Percentiles rank a stretch among this genome's conserved stretches.
Evolutionary conservation across 202 grass and related monocot genomes (phyloP).

Genomic region (Miscanthus sacchariflorus): DNA sequence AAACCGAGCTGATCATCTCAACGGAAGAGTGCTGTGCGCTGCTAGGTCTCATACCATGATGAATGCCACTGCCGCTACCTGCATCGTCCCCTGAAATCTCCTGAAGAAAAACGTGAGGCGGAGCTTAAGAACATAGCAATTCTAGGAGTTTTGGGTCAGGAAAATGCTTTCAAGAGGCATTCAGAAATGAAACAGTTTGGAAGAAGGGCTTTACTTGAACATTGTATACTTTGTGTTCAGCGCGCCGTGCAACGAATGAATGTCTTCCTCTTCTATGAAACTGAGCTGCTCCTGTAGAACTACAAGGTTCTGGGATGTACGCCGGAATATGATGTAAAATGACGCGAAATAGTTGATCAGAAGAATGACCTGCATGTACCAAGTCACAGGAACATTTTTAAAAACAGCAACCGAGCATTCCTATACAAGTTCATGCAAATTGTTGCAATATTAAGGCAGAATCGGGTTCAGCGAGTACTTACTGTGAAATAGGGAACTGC

Average conservation of each 20-base stretch:
- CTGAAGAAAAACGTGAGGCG: slow-evolving; percentile 40
- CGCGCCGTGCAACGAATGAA: slow-evolving; percentile 74
- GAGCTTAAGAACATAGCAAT: slow-evolving; percentile 12
- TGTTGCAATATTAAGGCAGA: background rate
- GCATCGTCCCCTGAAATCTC: slow-evolving; percentile 98
- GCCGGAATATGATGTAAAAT: slow-evolving; percentile 82
- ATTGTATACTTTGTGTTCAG: slow-evolving; percentile 92
- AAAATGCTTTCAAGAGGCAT: background rate
- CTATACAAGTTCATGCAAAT: background rate
- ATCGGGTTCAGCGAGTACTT: background rate
- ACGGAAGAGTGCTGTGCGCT: background rate
- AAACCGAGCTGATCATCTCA: background rate
- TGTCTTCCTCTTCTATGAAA: slow-evolving; percentile 80
- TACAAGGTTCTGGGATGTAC: slow-evolving; percentile 74
- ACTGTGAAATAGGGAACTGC: slow-evolving; percentile 89
- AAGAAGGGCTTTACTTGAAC: slow-evolving; percentile 72
- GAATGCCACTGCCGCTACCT: slow-evolving; percentile 82
- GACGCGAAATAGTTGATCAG: slow-evolving; percentile 75
- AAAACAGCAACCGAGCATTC: background rate
- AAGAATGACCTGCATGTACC: slow-evolving; percentile 64
- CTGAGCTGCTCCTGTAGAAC: slow-evolving; percentile 77
- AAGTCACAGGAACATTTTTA: background rate
- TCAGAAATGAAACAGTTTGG: background rate
- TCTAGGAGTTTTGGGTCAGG: background rate
- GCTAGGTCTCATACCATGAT: slow-evolving; percentile 71